A percentile compares a stretch with the other conserved stretches of the same genome.
Evolutionary conservation across 2,329 filamentous ascomycete species (phyloP).

Genomic region (Ophidiomyces ophidiicola): DNA sequence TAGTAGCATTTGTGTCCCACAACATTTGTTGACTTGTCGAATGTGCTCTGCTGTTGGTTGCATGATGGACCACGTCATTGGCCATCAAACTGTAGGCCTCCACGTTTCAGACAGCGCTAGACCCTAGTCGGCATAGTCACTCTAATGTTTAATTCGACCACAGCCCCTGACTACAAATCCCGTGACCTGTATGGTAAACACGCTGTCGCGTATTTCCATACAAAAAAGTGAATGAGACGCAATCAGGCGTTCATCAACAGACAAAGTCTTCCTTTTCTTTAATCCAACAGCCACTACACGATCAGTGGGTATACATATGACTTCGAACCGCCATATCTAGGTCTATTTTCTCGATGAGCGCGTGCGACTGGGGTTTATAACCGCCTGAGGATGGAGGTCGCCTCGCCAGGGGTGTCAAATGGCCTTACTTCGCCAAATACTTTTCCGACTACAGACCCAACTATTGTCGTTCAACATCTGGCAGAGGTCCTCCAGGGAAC

Average conservation of each 20-base stretch:
- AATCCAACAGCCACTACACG: conserved; percentile 13
- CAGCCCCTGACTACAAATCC: conserved; percentile 8
- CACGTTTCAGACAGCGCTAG: conserved; percentile 5
- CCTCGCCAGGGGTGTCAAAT: conserved; percentile 18
- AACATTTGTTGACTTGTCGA: neutral
- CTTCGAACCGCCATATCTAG: conserved; percentile 4
- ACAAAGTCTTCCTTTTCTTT: neutral
- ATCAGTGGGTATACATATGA: conserved; percentile 15
- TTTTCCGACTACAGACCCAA: conserved; percentile 46
- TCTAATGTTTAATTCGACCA: conserved; percentile 7
- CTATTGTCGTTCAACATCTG: conserved; percentile 58
- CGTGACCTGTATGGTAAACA: conserved; percentile 16
- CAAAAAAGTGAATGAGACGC: conserved; percentile 13
- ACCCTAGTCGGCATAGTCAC: neutral
- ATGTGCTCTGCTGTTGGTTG: neutral
- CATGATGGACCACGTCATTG: conserved; percentile 1
- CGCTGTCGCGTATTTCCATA: conserved; percentile 16
- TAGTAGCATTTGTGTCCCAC: neutral
- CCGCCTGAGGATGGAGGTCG: conserved; percentile 18
- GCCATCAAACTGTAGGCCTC: neutral
- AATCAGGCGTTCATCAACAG: neutral
- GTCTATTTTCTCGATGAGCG: conserved; percentile 25
- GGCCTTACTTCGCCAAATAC: conserved; percentile 13
- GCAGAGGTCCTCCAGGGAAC: conserved; percentile 58
- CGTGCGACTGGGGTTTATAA: conserved; percentile 18